A percentile compares a stretch with the other conserved stretches of the same genome.
These are phyloP conservation scores for Neurospora crassa DNA, from an alignment of 2,329 filamentous ascomycete genomes.

Conservation along the genomic window DNA sequence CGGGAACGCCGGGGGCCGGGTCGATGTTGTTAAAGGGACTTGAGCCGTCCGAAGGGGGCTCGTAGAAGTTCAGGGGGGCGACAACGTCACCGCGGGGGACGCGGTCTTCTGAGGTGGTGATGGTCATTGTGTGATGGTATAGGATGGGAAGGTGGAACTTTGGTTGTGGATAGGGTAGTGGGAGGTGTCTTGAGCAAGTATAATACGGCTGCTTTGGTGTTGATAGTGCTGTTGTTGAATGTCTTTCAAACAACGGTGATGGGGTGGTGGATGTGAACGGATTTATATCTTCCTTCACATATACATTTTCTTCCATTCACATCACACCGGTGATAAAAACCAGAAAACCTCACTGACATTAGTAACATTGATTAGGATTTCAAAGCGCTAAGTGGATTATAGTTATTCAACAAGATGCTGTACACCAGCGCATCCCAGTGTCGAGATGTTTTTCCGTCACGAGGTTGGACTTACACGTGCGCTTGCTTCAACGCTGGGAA, in stretches of 20 bases:
- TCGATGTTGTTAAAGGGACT: conserved; percentile 61
- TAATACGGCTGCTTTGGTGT: background rate
- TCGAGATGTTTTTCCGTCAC: background rate
- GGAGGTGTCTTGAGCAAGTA: background rate
- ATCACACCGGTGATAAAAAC: background rate
- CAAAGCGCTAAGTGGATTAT: background rate
- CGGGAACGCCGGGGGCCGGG: conserved; percentile 48
- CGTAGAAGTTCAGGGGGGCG: conserved; percentile 57
- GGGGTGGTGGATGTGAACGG: background rate
- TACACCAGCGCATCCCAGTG: background rate
- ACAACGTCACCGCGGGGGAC: conserved; percentile 50
- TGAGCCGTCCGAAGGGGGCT: conserved; percentile 48
- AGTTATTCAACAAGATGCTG: background rate
- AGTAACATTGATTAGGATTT: background rate
- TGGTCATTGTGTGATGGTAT: conserved; percentile 25
- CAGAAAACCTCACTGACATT: background rate
- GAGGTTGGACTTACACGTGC: background rate
- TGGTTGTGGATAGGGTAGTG: background rate
- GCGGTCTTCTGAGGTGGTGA: conserved; percentile 20
- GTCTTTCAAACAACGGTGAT: background rate
- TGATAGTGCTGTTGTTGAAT: background rate
- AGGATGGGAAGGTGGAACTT: conserved; percentile 4
- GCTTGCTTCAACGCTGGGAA: background rate
- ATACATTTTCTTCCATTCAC: background rate
- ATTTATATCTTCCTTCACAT: background rate